Conservation (phyloP, 257 asterid genomes). For the Solanum ahanhuiri region DNA sequence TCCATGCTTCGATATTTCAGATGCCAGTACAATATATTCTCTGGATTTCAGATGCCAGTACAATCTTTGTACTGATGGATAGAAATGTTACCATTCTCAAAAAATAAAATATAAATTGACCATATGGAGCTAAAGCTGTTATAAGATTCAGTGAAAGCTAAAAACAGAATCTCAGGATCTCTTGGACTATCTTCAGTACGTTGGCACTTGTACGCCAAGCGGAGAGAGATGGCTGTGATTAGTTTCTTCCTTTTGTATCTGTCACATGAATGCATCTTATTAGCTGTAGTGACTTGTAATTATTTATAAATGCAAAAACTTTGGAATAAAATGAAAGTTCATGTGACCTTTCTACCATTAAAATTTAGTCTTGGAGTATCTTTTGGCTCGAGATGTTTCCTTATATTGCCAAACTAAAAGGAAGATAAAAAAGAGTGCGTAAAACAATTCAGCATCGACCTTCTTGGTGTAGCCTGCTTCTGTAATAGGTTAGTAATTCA, state of each 20-base stretch:
- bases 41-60: neutral
- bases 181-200: neutral
- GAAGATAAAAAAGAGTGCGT: neutral
- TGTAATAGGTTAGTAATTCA: neutral
- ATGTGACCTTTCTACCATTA: too few species aligned
- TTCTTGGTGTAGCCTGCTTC: neutral
- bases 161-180: neutral
- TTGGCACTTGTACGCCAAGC: neutral
- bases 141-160: neutral
- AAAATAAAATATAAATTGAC: neutral
- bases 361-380: too few species aligned
- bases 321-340: too few species aligned
- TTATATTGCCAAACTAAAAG: neutral
- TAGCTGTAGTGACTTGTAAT: neutral
- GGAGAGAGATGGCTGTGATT: neutral
- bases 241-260: neutral
- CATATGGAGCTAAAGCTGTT: neutral
- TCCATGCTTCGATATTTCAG: neutral
- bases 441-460: neutral
- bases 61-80: neutral
- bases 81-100: neutral
- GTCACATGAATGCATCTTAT: neutral
- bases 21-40: neutral
- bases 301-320: too few species aligned
- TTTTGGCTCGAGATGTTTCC: neutral